These are phyloP conservation scores for Lactarius indigo DNA, from an alignment of 768 basidiomycete species.

Conservation along the genomic window DNA sequence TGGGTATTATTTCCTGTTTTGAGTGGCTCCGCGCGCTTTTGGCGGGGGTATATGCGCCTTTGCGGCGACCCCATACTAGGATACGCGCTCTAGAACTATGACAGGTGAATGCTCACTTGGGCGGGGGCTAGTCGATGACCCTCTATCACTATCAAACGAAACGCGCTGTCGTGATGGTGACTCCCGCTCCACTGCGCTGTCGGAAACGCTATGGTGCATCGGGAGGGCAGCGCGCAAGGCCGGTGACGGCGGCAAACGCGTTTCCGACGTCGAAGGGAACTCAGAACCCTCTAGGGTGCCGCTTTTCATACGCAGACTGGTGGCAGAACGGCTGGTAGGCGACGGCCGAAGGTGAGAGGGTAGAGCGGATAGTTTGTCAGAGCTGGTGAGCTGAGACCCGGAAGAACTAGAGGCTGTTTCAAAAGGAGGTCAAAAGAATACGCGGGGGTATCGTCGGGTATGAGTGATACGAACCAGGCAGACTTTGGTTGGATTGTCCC, in stretches of 20 bases:
- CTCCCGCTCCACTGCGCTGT: slow-evolving; percentile 37
- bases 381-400: slow-evolving; percentile 36
- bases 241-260: slow-evolving; percentile 39
- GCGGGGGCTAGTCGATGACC: slow-evolving; percentile 38
- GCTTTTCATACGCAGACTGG: slow-evolving; percentile 31
- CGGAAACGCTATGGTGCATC: slow-evolving; percentile 32
- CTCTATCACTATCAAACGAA: slow-evolving; percentile 53
- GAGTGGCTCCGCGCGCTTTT: not conserved
- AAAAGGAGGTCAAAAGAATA: not conserved
- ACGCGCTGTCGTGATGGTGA: slow-evolving; percentile 50
- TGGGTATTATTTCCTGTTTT: not conserved
- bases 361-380: slow-evolving; percentile 45
- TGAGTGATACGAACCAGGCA: not conserved
- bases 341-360: slow-evolving; percentile 34
- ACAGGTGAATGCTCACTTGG: slow-evolving; percentile 37
- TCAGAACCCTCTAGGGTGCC: slow-evolving; percentile 40
- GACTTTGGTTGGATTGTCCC: not conserved
- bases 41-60: slow-evolving; percentile 11
- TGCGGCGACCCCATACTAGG: not conserved
- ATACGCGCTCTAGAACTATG: slow-evolving; percentile 21
- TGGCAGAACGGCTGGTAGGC: slow-evolving; percentile 31
- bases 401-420: slow-evolving; percentile 29
- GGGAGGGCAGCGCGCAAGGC: slow-evolving; percentile 27
- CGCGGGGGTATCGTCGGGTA: not conserved
- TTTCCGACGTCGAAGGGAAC: not conserved